These are phyloP conservation scores for Pythium aristosporum DNA, from an alignment of 352 stramenopile species.

Conservation along the genomic window DNA sequence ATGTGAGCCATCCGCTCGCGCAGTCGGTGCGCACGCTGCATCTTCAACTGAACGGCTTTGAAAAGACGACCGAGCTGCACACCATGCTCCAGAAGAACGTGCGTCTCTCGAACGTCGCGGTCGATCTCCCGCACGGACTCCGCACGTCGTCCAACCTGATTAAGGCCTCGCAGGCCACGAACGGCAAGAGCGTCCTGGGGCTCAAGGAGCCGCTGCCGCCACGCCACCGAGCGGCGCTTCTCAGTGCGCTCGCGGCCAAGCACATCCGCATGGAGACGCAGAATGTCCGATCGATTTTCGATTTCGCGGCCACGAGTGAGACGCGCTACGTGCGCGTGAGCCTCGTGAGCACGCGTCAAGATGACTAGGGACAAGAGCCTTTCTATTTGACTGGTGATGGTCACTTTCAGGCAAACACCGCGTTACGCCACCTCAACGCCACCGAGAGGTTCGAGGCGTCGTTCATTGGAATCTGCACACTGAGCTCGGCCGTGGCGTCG, in stretches of 20 bases:
- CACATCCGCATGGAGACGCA: not conserved
- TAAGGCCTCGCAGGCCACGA: not conserved
- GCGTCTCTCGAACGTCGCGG: not conserved
- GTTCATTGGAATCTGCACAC: no score
- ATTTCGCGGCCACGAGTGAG: not conserved
- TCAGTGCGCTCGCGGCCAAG: not conserved
- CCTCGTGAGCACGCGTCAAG: not conserved
- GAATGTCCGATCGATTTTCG: not conserved
- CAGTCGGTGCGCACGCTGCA: not conserved
- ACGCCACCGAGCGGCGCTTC: not conserved
- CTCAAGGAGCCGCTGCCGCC: not conserved
- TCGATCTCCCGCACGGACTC: not conserved
- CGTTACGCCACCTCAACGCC: no score
- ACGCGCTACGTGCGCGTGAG: slow-evolving; percentile 2
- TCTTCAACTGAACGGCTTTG: not conserved
- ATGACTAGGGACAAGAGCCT: not conserved
- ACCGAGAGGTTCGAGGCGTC: no score
- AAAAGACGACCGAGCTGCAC: not conserved
- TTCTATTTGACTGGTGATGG: no score
- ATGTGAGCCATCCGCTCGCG: not conserved
- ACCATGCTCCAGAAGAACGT: not conserved
- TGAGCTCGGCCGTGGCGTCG: no score
- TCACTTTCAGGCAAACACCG: no score
- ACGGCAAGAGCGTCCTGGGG: not conserved
- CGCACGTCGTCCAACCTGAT: not conserved